phyloP scores from a whole-genome alignment of 2,329 filamentous ascomycete species.

The Fusarium sp. region DNA sequence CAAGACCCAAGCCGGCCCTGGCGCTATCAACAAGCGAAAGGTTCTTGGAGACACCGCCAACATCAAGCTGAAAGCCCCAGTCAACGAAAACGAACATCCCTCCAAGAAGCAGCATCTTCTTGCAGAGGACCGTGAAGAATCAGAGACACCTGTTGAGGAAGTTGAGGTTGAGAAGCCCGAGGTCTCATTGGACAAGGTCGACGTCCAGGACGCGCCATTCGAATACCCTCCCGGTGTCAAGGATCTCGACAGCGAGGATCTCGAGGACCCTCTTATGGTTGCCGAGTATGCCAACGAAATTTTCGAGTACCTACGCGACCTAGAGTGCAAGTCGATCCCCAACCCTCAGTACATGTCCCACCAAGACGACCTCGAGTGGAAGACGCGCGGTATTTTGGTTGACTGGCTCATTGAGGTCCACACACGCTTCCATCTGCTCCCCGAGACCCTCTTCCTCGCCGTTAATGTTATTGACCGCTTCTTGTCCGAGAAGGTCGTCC shows the following conservation, averaged over 20 bases:
- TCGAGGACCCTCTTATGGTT: constrained; percentile 96
- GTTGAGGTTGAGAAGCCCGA: constrained; percentile 22
- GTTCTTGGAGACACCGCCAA: constrained; percentile 63
- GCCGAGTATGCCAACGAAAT: constrained; percentile 98
- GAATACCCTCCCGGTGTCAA: constrained; percentile 55
- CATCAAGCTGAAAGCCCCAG: constrained; percentile 66
- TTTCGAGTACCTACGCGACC: constrained; percentile 91
- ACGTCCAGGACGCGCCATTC: constrained; percentile 21
- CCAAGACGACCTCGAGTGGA: constrained; percentile 97
- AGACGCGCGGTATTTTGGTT: constrained; percentile 95
- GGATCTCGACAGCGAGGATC: constrained; percentile 86
- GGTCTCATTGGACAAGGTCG: constrained; percentile 28
- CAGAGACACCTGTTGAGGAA: constrained; percentile 57
- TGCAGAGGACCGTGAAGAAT: constrained; percentile 33
- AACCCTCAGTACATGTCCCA: constrained; percentile 96
- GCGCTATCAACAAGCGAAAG: constrained; percentile 80
- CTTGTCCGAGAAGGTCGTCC: constrained; percentile 93
- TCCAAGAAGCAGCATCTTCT: constrained; percentile 71
- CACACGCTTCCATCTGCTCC: constrained; percentile 93
- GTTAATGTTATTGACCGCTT: constrained; percentile 99
- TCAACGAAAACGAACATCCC: constrained; percentile 76
- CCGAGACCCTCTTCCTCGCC: constrained; percentile 94
- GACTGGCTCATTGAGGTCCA: constrained; percentile 99
- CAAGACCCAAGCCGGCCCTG: constrained; percentile 79
- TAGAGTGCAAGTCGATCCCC: constrained; percentile 82